phyloP scores from a whole-genome alignment of 495 filamentous ascomycete genomes.

The Neurospora sp. region DNA sequence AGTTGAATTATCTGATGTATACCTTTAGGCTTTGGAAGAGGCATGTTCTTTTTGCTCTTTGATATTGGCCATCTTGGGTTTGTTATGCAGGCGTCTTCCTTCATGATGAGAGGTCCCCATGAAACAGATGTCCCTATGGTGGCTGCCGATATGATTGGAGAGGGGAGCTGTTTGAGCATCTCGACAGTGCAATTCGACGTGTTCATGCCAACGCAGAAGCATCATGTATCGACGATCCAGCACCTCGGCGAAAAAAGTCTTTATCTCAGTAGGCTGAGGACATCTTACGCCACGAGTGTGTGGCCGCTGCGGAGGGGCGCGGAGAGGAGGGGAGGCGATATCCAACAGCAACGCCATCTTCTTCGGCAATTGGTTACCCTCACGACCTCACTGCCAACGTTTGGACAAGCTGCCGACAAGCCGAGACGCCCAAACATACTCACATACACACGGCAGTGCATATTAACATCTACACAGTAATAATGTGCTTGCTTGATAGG shows the following conservation, averaged over 20 bases:
- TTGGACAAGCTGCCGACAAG: constrained; percentile 3
- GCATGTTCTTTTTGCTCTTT: background rate
- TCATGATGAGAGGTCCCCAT: background rate
- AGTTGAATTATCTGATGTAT: background rate
- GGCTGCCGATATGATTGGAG: background rate
- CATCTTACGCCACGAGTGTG: background rate
- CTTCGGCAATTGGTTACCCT: background rate
- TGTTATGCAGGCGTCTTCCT: background rate
- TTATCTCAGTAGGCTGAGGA: background rate
- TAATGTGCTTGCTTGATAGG: background rate
- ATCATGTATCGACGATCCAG: background rate
- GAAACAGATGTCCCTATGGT: background rate
- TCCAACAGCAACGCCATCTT: background rate
- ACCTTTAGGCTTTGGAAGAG: background rate
- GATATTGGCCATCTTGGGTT: background rate
- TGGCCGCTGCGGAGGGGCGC: background rate
- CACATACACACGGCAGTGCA: background rate
- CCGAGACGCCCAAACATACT: background rate
- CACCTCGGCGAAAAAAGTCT: background rate
- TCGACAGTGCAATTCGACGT: background rate
- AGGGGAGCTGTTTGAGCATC: background rate
- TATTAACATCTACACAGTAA: background rate
- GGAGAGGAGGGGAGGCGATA: background rate
- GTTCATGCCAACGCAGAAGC: background rate
- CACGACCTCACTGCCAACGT: background rate